Evolutionary conservation across 2,329 filamentous ascomycete genomes (phyloP), one percentile per base, ranked within the genome.

Genomic region (Phyllosticta citriasiana): DNA sequence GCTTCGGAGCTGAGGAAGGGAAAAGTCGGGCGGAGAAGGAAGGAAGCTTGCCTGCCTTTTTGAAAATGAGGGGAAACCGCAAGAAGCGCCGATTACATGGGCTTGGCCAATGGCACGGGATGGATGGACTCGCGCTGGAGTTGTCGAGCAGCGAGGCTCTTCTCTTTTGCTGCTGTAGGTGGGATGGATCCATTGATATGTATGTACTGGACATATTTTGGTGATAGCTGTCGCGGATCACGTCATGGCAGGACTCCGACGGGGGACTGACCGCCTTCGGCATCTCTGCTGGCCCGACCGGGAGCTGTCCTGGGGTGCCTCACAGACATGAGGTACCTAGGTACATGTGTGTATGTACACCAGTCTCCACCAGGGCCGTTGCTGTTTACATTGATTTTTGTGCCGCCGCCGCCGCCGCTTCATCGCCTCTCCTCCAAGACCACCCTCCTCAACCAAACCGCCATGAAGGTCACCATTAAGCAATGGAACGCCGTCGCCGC

Each of bases 381-480:
- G 52, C 30, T 19, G 35, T 35, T 54, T 22, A 16, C 35, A 4
- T 33, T 5, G 2, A 22, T 22, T 62, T 53, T 47, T 35, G 26
- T 63, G 61, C 67, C 64, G 66, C 65, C 58, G 7, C 26, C 55
- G 61, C 53, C 53, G 33, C 33, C 16, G 8, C 5, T 8, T 69
- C 68, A 62, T 63, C 64, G 60, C 59, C 30, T 25, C 27, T 30
- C 50, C 47, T 16, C 50, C 16, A 22, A 22, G 2, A 22, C 19
- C 19, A 22, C 19, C n/a, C n/a, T n/a, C n/a, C 22, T 40, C 59
- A 8, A 30, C 19, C 19, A 30, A 16, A 7, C 26, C 55, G n/a
- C 12, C 59, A 99, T 99, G 94, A 97, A 96, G 77, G 91, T 97
- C 78, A 94, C 86, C 55, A 94, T 97, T 76, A 89, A 88, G 70